phyloP scores from a whole-genome alignment of 352 stramenopile genomes.

The Globisporangium solare region DNA sequence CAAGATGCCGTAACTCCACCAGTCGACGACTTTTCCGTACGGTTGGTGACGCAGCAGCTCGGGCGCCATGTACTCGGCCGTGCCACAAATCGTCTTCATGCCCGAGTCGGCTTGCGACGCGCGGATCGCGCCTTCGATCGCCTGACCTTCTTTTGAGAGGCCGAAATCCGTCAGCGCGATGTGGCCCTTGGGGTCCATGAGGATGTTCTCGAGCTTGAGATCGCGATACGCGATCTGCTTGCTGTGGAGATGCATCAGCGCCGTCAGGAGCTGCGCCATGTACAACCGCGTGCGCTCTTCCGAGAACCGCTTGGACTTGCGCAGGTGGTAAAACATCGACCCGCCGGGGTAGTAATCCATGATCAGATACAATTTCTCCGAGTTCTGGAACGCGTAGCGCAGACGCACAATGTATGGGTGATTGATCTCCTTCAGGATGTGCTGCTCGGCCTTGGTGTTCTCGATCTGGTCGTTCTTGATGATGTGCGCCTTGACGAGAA shows the following conservation, averaged over 20 bases:
- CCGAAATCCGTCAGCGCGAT: slow-evolving; percentile 87
- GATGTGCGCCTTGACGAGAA: slow-evolving; percentile 91
- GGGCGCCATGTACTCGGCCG: slow-evolving; percentile 86
- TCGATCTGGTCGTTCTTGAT: slow-evolving; percentile 93
- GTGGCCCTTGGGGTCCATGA: slow-evolving; percentile 87
- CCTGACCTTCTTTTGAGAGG: slow-evolving; percentile 82
- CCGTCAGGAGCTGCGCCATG: slow-evolving; percentile 84
- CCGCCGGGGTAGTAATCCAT: slow-evolving; percentile 94
- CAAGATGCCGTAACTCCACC: slow-evolving; percentile 88
- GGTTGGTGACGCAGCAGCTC: slow-evolving; percentile 80
- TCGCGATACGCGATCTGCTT: slow-evolving; percentile 89
- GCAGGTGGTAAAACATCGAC: slow-evolving; percentile 87
- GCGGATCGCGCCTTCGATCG: slow-evolving; percentile 78
- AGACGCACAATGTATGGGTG: slow-evolving; percentile 85
- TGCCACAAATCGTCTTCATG: slow-evolving; percentile 89
- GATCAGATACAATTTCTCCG: slow-evolving; percentile 94
- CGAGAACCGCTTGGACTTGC: slow-evolving; percentile 83
- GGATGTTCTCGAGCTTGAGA: slow-evolving; percentile 88
- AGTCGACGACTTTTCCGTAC: slow-evolving; percentile 88
- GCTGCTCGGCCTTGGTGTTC: slow-evolving; percentile 87
- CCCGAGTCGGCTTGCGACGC: slow-evolving; percentile 70
- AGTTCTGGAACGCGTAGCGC: slow-evolving; percentile 85
- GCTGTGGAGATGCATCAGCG: slow-evolving; percentile 85
- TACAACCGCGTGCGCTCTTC: slow-evolving; percentile 84
- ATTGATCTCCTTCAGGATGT: slow-evolving; percentile 89